These are phyloP conservation scores for Trametes cinnabarina DNA, from an alignment of 768 basidiomycete genomes.

Conservation along the genomic window DNA sequence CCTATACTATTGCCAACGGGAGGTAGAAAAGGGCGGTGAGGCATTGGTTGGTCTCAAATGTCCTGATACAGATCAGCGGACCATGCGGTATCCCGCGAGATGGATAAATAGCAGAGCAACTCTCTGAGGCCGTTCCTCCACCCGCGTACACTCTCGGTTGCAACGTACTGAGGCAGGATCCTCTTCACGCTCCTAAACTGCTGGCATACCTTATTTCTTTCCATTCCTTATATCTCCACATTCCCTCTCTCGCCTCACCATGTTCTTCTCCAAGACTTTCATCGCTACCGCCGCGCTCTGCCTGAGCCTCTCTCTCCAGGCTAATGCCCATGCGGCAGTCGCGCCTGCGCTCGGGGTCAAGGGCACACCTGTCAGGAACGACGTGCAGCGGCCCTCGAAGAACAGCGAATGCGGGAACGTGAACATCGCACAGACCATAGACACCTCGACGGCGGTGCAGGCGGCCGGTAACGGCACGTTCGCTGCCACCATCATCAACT, in stretches of 20 bases:
- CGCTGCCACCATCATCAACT: constrained; percentile 41
- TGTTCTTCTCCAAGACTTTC: constrained; percentile 28
- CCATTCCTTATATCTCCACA: background rate
- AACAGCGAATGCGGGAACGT: constrained; percentile 42
- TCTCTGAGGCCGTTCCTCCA: background rate
- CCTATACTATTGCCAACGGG: background rate
- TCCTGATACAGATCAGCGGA: too few species aligned
- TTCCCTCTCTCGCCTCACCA: background rate
- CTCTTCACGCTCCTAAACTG: constrained; percentile 17
- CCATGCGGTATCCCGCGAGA: background rate
- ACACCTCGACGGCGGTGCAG: constrained; percentile 31
- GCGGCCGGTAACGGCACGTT: constrained; percentile 40
- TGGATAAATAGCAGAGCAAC: background rate
- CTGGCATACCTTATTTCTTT: constrained; percentile 2
- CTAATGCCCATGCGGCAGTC: constrained; percentile 42
- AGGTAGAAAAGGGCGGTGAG: too few species aligned
- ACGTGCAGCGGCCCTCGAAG: constrained; percentile 32
- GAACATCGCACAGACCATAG: constrained; percentile 40
- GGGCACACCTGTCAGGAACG: constrained; percentile 24
- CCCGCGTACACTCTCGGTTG: constrained; percentile 10
- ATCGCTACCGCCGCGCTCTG: constrained; percentile 31
- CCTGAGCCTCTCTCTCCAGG: constrained; percentile 37
- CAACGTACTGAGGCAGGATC: constrained; percentile 23
- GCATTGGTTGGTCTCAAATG: too few species aligned
- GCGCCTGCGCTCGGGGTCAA: constrained; percentile 40